Evolutionary conservation across 2,329 filamentous ascomycete species (phyloP), one percentile per base, ranked within the genome.

Genomic region (Cytospora mali): DNA sequence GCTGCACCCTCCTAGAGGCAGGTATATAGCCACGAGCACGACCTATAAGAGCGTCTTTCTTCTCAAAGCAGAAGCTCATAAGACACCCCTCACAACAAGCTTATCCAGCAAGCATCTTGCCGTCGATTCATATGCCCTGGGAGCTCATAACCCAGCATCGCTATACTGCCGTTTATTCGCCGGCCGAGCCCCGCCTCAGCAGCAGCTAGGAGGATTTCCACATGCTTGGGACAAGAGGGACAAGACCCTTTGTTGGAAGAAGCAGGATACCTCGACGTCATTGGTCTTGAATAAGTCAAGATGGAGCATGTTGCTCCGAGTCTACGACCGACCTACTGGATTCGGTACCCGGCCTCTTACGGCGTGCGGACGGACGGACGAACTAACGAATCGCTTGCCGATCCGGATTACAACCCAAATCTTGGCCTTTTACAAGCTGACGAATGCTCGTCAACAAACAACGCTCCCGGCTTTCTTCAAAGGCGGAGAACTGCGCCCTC

Each of bases 61-160:
- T 48, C 60, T 57, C 33, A 57, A 57, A 57, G 60, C 53, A 62
- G 60, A 57, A 62, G 60, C 60, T 62, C 31, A 31, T 35, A 62
- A 31, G 18, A 53, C 6, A 23, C 33, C 27, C n/a, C 46, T 25
- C 31, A 11, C 46, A 31, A 59, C 48, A 7, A 59, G 56, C 23
- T 59, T 16, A 49, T 52, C 31, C n/a, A 21, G 7, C 3, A 33
- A 33, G 31, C n/a, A 46, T 46, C 39, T 16, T 18, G n/a, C 42
- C 1, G 21, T 27, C 35, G 28, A 27, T 25, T 7, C 46, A 28
- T 23, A 46, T 29, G 33, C 14, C 21, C 28, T 6, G 35, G 16
- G 18, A n/a, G 6, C 16, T 7, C n/a, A 18, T 18, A 42, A 42
- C 35, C 16, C 35, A 11, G 6, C 9, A 13, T 23, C n/a, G 6